phyloP scores from a whole-genome alignment of 2,329 filamentous ascomycete species.

The Fonsecaea erecta region DNA sequence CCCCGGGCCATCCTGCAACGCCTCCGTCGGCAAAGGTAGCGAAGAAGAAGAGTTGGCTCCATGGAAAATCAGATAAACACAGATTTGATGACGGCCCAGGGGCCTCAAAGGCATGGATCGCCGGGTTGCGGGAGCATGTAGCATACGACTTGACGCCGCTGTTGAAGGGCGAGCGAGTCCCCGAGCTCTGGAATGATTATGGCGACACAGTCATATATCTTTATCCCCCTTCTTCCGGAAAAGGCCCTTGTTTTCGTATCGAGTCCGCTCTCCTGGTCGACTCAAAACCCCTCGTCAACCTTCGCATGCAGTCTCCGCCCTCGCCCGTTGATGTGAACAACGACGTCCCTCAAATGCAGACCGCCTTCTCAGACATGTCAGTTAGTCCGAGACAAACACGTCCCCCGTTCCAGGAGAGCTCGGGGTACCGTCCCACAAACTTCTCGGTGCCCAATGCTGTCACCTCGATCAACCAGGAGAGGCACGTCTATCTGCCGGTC shows the following conservation, averaged over 20 bases:
- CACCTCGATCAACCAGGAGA: conserved; percentile 19
- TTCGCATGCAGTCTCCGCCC: conserved; percentile 26
- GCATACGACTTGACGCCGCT: conserved; percentile 60
- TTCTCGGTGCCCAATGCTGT: conserved; percentile 28
- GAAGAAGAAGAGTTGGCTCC: conserved; percentile 53
- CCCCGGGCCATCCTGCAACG: conserved; percentile 28
- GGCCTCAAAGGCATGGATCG: conserved; percentile 59
- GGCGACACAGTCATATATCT: conserved; percentile 69
- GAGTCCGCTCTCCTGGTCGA: conserved; percentile 63
- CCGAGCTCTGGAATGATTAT: conserved; percentile 65
- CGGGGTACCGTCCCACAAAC: conserved; percentile 36
- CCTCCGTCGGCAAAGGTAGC: conserved; percentile 28
- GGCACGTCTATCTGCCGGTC: conserved; percentile 60
- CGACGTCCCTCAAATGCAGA: conserved; percentile 42
- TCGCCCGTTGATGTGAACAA: conserved; percentile 18
- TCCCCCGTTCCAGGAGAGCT: conserved; percentile 39
- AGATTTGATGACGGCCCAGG: conserved; percentile 43
- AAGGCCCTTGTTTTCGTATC: conserved; percentile 65
- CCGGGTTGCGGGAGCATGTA: conserved; percentile 61
- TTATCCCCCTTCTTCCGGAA: conserved; percentile 61
- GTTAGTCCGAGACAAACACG: conserved; percentile 41
- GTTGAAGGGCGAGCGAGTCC: conserved; percentile 57
- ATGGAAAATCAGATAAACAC: conserved; percentile 42
- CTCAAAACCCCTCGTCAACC: conserved; percentile 44
- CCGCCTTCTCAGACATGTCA: conserved; percentile 39